Conservation (phyloP, 208 protist species). For the Acanthamoeba rhysodes region DNA sequence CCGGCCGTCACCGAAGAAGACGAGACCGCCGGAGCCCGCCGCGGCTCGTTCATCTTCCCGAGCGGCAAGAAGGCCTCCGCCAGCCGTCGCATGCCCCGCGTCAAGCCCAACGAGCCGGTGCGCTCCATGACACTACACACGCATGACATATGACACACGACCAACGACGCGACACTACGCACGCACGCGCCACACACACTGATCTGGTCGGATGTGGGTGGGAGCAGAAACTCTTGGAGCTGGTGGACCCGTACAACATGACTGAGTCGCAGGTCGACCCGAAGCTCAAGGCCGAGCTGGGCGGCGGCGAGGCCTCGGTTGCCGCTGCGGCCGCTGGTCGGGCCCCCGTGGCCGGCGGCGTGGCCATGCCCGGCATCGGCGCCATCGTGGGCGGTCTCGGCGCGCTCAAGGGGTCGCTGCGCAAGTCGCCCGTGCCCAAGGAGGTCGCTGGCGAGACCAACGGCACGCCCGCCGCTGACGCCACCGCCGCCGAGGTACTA, state of each 20-base stretch:
- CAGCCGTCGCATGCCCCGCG: not conserved
- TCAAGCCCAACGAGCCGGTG: slow-evolving; percentile 53
- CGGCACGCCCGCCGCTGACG: not conserved
- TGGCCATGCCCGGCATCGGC: slow-evolving; percentile 40
- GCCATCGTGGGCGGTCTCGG: not conserved
- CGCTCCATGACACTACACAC: too few species aligned
- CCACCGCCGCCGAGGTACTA: not conserved
- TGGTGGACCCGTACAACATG: slow-evolving; percentile 45
- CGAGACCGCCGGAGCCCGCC: not conserved
- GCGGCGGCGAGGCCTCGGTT: not conserved
- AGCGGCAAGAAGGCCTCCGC: slow-evolving; percentile 25
- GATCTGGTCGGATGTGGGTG: not conserved
- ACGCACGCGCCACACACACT: not conserved
- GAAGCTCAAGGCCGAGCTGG: slow-evolving; percentile 55
- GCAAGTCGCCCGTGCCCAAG: not conserved
- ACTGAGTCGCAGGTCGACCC: slow-evolving; percentile 7
- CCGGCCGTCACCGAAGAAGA: not conserved
- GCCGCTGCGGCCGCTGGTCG: not conserved
- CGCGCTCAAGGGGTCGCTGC: not conserved
- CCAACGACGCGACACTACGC: too few species aligned
- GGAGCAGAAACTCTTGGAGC: not conserved
- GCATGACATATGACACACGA: too few species aligned
- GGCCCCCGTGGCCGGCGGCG: not conserved
- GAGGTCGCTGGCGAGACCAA: not conserved
- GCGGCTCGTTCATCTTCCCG: slow-evolving; percentile 39